Evolutionary conservation across 1,139 yeast genomes (phyloP).

Genomic region (Geotrichum armillariae): DNA sequence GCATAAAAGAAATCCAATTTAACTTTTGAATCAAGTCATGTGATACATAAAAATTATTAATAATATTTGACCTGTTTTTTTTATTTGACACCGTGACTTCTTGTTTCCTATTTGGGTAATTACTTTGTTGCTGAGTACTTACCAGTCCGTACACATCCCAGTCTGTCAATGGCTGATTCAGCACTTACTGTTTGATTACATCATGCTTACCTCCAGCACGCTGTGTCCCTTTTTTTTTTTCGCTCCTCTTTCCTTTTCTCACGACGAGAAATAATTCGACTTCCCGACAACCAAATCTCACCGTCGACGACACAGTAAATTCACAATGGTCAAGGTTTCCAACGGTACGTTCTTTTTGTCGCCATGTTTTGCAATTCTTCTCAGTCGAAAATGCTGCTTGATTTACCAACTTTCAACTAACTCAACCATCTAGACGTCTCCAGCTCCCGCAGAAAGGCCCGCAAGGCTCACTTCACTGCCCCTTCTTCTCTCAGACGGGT

Average conservation of each 20-base stretch:
- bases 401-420: no score
- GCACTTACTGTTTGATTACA: not conserved
- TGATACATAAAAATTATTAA: not conserved
- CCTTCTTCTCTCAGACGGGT: conserved; percentile 96
- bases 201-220: conserved; percentile 2
- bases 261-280: conserved; percentile 20
- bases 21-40: not conserved
- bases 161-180: not conserved
- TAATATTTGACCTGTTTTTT: not conserved
- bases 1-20: no score
- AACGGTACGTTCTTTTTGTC: conserved; percentile 32
- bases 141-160: not conserved
- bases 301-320: conserved; percentile 24
- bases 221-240: conserved; percentile 5
- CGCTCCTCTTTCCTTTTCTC: conserved; percentile 9
- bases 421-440: conserved; percentile 95
- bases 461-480: conserved; percentile 99
- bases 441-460: conserved; percentile 98
- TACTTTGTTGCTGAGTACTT: not conserved
- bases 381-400: not conserved
- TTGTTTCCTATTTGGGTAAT: conserved; percentile 1
- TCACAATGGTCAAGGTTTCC: conserved; percentile 40
- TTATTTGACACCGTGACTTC: no score
- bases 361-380: not conserved
- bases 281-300: conserved; percentile 13